Evolutionary conservation across 1,139 yeast species (phyloP).

Genomic region (Candida sanyaensis): DNA sequence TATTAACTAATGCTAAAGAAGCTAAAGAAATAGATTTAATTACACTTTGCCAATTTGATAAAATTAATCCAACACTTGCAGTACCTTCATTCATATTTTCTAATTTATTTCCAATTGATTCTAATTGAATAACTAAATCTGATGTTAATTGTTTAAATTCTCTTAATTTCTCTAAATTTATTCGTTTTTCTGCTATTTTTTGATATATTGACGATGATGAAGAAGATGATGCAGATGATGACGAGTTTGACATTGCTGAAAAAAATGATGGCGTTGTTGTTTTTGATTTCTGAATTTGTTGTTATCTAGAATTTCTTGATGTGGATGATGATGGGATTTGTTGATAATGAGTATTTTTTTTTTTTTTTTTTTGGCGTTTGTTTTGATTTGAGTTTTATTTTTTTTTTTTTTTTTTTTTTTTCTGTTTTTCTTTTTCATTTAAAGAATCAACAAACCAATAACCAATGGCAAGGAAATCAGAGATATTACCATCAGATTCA

Average conservation of each 20-base stretch:
- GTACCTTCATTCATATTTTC: slow-evolving; percentile 59
- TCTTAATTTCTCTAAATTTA: slow-evolving; percentile 52
- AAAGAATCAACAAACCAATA: background rate
- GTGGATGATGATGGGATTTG: background rate
- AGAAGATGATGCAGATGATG: background rate
- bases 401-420: slow-evolving; percentile 4
- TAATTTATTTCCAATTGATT: slow-evolving; percentile 48
- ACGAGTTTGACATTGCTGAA: background rate
- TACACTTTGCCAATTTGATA: slow-evolving; percentile 73
- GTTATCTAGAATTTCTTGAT: background rate
- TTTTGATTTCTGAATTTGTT: background rate
- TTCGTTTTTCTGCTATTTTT: slow-evolving; percentile 46
- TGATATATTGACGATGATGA: slow-evolving; percentile 22
- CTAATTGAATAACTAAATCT: slow-evolving; percentile 48
- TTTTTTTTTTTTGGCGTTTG: slow-evolving; percentile 1
- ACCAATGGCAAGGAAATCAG: slow-evolving; percentile 7
- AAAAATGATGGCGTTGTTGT: background rate
- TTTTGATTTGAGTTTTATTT: slow-evolving; percentile 4
- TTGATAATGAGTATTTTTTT: background rate
- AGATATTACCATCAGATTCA: background rate
- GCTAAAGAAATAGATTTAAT: slow-evolving; percentile 68
- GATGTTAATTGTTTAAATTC: slow-evolving; percentile 53
- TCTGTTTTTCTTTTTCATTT: slow-evolving; percentile 4
- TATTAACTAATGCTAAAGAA: slow-evolving; percentile 55
- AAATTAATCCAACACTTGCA: slow-evolving; percentile 53